These are phyloP conservation scores for Backusella psychrophila DNA, from an alignment of 192 early-diverging fungal species.

Conservation along the genomic window DNA sequence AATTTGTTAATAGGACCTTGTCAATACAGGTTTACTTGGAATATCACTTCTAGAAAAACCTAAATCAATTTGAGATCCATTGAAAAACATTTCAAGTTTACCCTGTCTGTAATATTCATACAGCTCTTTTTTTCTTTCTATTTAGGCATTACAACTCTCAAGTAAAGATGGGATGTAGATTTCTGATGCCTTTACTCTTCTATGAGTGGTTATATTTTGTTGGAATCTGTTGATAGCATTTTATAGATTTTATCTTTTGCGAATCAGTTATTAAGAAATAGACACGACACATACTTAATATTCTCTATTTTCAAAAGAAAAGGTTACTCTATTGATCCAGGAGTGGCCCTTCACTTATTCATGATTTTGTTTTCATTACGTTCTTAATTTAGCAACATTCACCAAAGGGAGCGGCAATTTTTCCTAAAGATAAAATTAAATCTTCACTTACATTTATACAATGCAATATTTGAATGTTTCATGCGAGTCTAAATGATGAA, in stretches of 20 bases:
- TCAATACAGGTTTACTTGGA: background rate
- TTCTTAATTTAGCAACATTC: background rate
- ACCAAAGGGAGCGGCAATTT: background rate
- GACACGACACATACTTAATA: no score
- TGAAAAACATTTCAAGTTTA: background rate
- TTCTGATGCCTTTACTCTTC: background rate
- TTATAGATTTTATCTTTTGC: background rate
- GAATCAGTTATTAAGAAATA: no score
- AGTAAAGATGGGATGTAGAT: background rate
- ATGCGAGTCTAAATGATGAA: background rate
- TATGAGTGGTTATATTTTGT: background rate
- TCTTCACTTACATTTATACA: background rate
- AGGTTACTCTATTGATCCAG: background rate
- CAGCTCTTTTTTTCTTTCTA: background rate
- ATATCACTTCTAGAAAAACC: background rate
- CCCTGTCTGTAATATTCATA: background rate
- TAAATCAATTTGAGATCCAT: background rate
- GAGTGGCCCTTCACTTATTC: background rate
- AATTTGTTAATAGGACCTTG: background rate
- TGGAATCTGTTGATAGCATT: background rate
- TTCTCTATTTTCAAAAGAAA: background rate
- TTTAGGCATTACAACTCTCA: background rate
- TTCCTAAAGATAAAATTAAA: background rate
- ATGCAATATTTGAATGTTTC: background rate
- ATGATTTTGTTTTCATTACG: background rate